phyloP scores from a whole-genome alignment of 23 red algal species.

The Gracilariopsis chorda region DNA sequence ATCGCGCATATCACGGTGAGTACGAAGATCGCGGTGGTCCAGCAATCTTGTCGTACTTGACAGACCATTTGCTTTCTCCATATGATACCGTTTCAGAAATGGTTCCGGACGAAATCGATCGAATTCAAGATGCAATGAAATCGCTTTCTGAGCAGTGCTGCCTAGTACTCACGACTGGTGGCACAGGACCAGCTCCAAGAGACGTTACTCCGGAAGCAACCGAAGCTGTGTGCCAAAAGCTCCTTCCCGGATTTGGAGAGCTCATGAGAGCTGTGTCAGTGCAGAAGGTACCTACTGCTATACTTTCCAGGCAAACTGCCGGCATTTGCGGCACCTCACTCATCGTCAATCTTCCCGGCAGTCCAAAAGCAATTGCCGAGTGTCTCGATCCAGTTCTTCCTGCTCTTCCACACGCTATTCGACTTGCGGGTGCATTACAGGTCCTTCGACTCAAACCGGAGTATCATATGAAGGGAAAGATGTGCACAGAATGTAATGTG shows the following conservation, averaged over 20 bases:
- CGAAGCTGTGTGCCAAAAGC: constrained; percentile 74
- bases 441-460: background rate
- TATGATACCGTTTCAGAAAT: constrained; percentile 23
- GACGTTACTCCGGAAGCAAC: constrained; percentile 89
- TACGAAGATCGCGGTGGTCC: constrained; percentile 84
- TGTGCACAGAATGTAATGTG: constrained; percentile 37
- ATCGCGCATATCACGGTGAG: constrained; percentile 51
- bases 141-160: constrained; percentile 22
- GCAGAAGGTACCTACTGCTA: constrained; percentile 71
- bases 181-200: constrained; percentile 75
- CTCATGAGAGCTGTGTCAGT: constrained; percentile 66
- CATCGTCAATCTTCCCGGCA: constrained; percentile 79
- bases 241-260: constrained; percentile 83
- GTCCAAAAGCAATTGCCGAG: constrained; percentile 61
- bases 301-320: constrained; percentile 63
- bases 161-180: constrained; percentile 81
- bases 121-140: constrained; percentile 50
- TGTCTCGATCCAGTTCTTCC: constrained; percentile 76
- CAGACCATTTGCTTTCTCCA: constrained; percentile 34
- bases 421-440: constrained; percentile 39
- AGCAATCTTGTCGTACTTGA: constrained; percentile 36
- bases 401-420: constrained; percentile 54
- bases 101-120: constrained; percentile 65
- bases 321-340: constrained; percentile 58
- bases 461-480: constrained; percentile 25